Conservation (phyloP, 495 filamentous ascomycete genomes). For the Neurospora africana region DNA sequence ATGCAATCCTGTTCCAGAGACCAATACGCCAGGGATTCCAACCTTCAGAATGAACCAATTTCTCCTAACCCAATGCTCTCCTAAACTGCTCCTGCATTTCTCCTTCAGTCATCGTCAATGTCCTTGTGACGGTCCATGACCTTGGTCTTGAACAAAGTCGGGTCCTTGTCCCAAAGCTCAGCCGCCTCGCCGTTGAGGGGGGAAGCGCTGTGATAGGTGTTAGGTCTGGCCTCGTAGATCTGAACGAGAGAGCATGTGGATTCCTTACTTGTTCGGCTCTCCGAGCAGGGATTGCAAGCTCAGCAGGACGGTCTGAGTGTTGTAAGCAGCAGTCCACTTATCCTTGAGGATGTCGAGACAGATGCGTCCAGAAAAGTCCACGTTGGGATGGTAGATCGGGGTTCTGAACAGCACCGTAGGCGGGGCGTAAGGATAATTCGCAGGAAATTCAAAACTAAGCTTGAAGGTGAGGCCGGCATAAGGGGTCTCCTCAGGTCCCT, state of each 20-base stretch:
- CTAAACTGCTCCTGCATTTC: constrained; percentile 8
- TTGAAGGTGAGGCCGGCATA: constrained; percentile 87
- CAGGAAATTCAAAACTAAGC: constrained; percentile 82
- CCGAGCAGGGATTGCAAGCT: constrained; percentile 92
- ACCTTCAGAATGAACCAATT: constrained; percentile 14
- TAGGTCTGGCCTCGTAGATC: not conserved
- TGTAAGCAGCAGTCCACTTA: constrained; percentile 93
- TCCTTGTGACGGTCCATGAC: constrained; percentile 46
- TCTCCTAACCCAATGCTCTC: constrained; percentile 29
- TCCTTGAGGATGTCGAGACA: constrained; percentile 97
- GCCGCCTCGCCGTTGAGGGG: constrained; percentile 95
- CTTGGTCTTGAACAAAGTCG: constrained; percentile 74
- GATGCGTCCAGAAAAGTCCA: constrained; percentile 86
- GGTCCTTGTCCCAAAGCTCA: constrained; percentile 87
- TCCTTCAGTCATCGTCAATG: constrained; percentile 42
- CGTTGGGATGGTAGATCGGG: constrained; percentile 88
- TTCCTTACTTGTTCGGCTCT: constrained; percentile 88
- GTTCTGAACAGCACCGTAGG: constrained; percentile 90
- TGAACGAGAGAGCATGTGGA: not conserved
- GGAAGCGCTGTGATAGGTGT: constrained; percentile 53
- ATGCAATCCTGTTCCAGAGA: constrained; percentile 19
- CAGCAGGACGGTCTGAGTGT: constrained; percentile 82
- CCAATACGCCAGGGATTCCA: constrained; percentile 15
- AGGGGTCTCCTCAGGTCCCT: constrained; percentile 81
- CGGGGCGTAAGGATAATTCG: constrained; percentile 88